Base-by-base conservation (phyloP, 345 rosid species). In the Noccaea bulbosa region DNA sequence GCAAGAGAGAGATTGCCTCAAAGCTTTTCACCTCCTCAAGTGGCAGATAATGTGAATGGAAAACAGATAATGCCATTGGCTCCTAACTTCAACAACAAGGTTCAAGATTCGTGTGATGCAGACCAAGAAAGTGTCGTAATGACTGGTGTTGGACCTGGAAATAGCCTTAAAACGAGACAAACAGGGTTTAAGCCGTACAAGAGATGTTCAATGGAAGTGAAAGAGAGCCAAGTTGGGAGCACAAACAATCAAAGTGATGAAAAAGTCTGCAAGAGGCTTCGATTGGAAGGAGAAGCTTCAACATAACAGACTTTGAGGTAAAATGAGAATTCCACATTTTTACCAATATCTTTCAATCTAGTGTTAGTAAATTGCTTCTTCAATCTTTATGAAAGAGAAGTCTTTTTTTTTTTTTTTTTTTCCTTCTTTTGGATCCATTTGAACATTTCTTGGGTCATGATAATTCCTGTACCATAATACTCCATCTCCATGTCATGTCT, bases 111-210 rank as follows among this genome's bases (percentile, higher is more conserved):
- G 38, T 55, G 68, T 81, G 85, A 65, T 56, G 88, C 55, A 81
- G 81, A 80, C 56, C 83, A 76, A 58, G 82, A 83, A 45, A 80
- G 85, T 50, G 79, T 83, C 49, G 85, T 74, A 44, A 82, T 84
- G 32, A 67, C 85, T 0, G 93, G 91, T 46, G 84, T 79, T 51
- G 94, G 86, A 79, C 66, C 67, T 7, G 85, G 77, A 34, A 87
- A 77, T 62, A 69, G 59, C 15, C 78, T 83, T 2, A 85, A 79
- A 81, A 75, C 83, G 46, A 83, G 78, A 61, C 82, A 84, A 41
- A 87, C 97, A 41, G 98, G 98, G 77, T 93, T 93, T 72, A 93
- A 87, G 73, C 98, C 98, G 11, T 93, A 93, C 85, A 91, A 91
- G 82, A 85, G 97, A 78, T 93, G 98, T 76, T 85, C 92, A 1